Evolutionary conservation across 192 early-diverging fungal genomes (phyloP).

Genomic region (Haplosporangium gracile): DNA sequence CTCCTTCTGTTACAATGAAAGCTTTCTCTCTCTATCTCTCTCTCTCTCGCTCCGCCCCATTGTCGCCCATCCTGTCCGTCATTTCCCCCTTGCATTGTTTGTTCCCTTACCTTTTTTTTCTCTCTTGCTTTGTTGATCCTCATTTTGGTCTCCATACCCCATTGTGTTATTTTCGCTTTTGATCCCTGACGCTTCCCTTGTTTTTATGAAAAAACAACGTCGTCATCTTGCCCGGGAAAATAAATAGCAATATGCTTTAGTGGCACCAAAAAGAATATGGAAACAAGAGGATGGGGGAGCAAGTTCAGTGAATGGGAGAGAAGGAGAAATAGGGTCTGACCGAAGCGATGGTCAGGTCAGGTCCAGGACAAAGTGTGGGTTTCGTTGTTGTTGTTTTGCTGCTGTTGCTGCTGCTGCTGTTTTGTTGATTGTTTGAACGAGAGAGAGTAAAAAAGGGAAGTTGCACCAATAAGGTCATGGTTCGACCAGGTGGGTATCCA

Average conservation of each 20-base stretch:
- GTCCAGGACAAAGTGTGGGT: background rate
- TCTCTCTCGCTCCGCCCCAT: too few relatives aligned
- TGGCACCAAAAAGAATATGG: background rate
- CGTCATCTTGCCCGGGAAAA: too few relatives aligned
- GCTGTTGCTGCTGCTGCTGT: too few relatives aligned
- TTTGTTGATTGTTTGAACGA: background rate
- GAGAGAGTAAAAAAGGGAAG: background rate
- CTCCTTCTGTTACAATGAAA: background rate
- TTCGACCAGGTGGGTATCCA: background rate
- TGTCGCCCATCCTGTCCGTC: background rate
- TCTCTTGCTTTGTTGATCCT: background rate
- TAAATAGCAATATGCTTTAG: background rate
- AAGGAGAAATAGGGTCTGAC: slow-evolving; percentile 7
- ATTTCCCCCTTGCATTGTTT: background rate
- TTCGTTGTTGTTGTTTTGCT: background rate
- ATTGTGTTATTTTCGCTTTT: background rate
- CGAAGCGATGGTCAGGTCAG: background rate
- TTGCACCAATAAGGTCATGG: background rate
- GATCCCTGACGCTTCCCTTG: too few relatives aligned
- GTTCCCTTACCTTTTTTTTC: background rate
- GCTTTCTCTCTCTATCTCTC: background rate
- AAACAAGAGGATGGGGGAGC: background rate
- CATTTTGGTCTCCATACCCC: background rate
- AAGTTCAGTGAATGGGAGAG: background rate
- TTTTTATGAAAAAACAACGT: too few relatives aligned